Evolutionary conservation across 805 yeast genomes (phyloP).

Genomic region (Saturnispora dispora): DNA sequence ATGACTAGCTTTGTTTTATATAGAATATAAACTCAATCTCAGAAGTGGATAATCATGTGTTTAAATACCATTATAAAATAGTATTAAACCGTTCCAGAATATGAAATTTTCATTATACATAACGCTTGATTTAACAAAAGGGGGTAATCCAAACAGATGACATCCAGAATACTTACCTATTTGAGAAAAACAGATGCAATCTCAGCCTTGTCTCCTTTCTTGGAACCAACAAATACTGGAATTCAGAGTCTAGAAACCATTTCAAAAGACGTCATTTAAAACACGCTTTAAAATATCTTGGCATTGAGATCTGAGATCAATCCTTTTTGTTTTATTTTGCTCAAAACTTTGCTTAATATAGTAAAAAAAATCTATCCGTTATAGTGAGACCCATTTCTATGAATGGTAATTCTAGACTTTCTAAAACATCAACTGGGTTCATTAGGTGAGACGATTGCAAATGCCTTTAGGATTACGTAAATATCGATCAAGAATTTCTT

Average conservation of each 20-base stretch:
- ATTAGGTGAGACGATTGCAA: neutral
- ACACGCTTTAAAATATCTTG: neutral
- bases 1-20: neutral
- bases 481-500: conserved; percentile 2
- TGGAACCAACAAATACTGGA: neutral
- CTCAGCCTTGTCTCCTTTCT: neutral
- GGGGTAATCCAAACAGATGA: neutral
- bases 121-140: neutral
- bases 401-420: neutral
- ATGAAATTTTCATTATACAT: neutral
- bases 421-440: neutral
- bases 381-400: neutral
- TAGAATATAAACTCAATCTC: neutral
- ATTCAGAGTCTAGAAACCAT: neutral
- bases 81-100: neutral
- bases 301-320: neutral
- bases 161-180: neutral
- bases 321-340: neutral
- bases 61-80: neutral
- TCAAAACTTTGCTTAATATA: neutral
- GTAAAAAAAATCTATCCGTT: neutral
- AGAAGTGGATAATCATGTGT: neutral
- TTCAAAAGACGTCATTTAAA: neutral
- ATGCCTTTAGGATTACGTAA: conserved; percentile 2
- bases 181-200: neutral